Base-by-base conservation (phyloP, 441 rosid species). In the Populus hybrid region DNA sequence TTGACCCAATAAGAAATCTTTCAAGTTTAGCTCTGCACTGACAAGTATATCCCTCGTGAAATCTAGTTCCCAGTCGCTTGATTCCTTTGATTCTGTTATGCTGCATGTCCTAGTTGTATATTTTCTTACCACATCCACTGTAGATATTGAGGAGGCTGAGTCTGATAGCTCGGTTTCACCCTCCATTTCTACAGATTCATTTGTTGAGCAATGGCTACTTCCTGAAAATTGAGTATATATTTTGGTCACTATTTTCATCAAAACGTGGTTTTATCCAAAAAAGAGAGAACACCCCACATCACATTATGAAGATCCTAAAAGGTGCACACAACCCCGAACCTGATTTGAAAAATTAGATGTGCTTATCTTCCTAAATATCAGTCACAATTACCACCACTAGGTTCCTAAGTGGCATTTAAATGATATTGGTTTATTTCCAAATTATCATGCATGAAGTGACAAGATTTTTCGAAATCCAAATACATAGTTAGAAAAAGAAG, bases 1-100 rank as follows among this genome's bases (percentile, higher is more conserved):
- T 72, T 73, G 79, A 14, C 90, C 91, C 72, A 85, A 71, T 10
- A 86, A 78, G 32, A 84, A 77, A 73, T 92, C 91, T 69, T 78
- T 80, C 19, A 91, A 71, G 83, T 66, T 86, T 71, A 84, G 69
- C n/a, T 96, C 96, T 24, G 90, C 75, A 30, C 85, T 84, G 71
- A 83, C 78, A 12, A 94, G 86, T n/a, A 93, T 77, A 74, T 80
- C 83, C 63, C 78, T 89, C 78, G 90, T 76, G 74, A 90, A 94
- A 72, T 81, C 86, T 0, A 87, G 75, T 85, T 92, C 94, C 95
- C 94, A 89, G 61, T 80, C 82, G 74, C 72, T 59, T 9, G 83
- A 70, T 70, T 79, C 85, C 61, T 67, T 84, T 7, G 32, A 77
- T 64, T 82, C 87, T 65, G 77, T 26, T 24, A 59, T 72, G 73